phyloP scores from a whole-genome alignment of 208 protist species.

The Herpetomonas tarakana region DNA sequence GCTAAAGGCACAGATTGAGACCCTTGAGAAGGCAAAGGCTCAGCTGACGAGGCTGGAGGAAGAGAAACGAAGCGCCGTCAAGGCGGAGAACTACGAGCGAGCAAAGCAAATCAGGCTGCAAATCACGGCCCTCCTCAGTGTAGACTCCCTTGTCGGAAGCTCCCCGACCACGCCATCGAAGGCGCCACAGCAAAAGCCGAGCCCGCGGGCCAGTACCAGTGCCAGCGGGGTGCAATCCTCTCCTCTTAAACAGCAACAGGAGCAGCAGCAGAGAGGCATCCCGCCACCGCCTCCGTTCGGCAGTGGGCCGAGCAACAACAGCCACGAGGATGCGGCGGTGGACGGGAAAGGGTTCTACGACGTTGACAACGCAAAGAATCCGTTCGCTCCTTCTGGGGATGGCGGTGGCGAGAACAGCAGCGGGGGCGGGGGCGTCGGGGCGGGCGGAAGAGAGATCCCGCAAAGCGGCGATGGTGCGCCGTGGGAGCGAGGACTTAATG shows the following conservation, averaged over 20 bases:
- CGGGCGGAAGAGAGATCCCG: conserved; percentile 28
- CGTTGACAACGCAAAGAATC: conserved; percentile 25
- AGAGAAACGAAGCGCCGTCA: conserved; percentile 68
- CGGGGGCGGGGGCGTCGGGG: neutral
- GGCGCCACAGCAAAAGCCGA: neutral
- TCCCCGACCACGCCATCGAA: neutral
- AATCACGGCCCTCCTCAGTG: conserved; percentile 58
- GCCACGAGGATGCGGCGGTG: conserved; percentile 67
- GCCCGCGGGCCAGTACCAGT: too few species aligned
- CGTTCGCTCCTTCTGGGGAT: neutral
- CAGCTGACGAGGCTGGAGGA: conserved; percentile 58
- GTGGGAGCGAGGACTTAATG: conserved; percentile 77
- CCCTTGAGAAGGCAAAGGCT: conserved; percentile 33
- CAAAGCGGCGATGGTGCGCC: conserved; percentile 30
- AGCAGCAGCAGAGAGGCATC: too few species aligned
- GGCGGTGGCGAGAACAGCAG: neutral
- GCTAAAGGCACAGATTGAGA: conserved; percentile 59
- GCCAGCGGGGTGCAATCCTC: conserved; percentile 1
- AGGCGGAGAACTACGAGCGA: conserved; percentile 67
- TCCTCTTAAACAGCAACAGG: neutral
- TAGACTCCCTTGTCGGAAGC: conserved; percentile 4
- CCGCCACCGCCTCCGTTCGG: conserved; percentile 7
- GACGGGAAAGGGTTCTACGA: conserved; percentile 62
- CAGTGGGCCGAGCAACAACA: conserved; percentile 2
- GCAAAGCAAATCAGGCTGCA: conserved; percentile 79